Evolutionary conservation across 2,329 filamentous ascomycete genomes (phyloP), one percentile per base, ranked within the genome.

Genomic region (Colletotrichum melonis): DNA sequence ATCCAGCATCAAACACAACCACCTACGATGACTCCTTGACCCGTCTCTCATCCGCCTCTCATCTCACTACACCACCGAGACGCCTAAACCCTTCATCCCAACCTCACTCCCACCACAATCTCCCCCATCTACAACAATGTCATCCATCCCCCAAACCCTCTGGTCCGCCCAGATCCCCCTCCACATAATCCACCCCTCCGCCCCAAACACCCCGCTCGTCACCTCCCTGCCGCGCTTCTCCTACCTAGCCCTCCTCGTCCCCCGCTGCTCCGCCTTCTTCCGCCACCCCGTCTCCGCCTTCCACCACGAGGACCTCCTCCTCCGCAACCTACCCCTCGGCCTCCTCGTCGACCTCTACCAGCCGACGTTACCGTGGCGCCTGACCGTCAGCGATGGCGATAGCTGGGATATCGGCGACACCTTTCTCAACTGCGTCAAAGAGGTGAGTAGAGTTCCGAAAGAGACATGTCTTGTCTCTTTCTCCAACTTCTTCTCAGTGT

Each of bases 341-440:
- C 80, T 90, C 74, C 83, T 91, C 35, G 82, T 87, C 63, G 89
- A 91, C 76, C 83, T 91, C 30, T 91, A 91, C 79, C 86, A 84
- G 76, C 88, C 89, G 0, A 69, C 78, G 12, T 79, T 89, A 64
- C 89, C 89, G 1, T 91, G 89, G 89, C 84, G 84, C 14, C 81
- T 91, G 60, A 85, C 85, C 19, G 89, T 90, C 30, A 82, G 83
- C 67, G 88, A 90, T 71, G 89, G 88, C 22, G 78, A 86, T 38
- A 86, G 86, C 62, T 91, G 89, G 89, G 89, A 91, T 76, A 90
- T 91, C 62, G 86, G 83, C 55, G 89, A 91, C 79, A 91, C 90
- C 0, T 92, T 92, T 76, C 85, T 92, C 69, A 92, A 92, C 80
- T 87, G 88, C 69, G 89, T 89, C 74, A 92, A 92, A 80, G 90